These are phyloP conservation scores for Camellia lanceoleosa DNA, from an alignment of 148 eudicot species.

Conservation along the genomic window DNA sequence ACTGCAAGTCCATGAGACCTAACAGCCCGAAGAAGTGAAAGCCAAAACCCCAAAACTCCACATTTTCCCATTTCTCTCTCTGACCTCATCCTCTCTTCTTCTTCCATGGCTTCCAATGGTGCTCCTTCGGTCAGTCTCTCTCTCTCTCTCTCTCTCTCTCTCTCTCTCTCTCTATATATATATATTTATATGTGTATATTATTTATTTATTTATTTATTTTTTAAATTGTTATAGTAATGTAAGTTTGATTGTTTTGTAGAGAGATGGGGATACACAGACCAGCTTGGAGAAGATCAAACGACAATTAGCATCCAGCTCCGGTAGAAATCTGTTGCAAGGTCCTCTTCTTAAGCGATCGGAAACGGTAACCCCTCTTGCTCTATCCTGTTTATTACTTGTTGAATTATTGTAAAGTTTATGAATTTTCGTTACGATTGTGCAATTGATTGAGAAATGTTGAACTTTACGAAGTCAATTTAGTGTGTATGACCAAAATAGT, in stretches of 20 bases:
- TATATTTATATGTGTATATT: too few relatives aligned
- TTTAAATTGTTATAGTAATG: conserved; percentile 7
- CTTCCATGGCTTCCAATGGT: conserved; percentile 59
- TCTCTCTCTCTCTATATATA: too few relatives aligned
- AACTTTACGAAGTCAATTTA: not conserved
- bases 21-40: conserved; percentile 1
- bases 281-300: conserved; percentile 85
- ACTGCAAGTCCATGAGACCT: conserved; percentile 21
- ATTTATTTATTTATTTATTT: not conserved
- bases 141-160: too few relatives aligned
- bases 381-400: not conserved
- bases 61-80: not conserved
- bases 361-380: conserved; percentile 49
- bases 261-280: conserved; percentile 53
- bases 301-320: conserved; percentile 81
- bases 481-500: not conserved
- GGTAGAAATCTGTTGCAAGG: conserved; percentile 87
- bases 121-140: conserved; percentile 36
- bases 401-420: not conserved
- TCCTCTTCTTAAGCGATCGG: conserved; percentile 94
- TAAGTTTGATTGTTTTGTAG: conserved; percentile 33
- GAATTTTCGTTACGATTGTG: not conserved
- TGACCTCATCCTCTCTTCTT: not conserved
- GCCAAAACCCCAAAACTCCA: too few relatives aligned
- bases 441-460: not conserved